Evolutionary conservation across 2,329 filamentous ascomycete genomes (phyloP).

Genomic region (Blastomyces percursus): DNA sequence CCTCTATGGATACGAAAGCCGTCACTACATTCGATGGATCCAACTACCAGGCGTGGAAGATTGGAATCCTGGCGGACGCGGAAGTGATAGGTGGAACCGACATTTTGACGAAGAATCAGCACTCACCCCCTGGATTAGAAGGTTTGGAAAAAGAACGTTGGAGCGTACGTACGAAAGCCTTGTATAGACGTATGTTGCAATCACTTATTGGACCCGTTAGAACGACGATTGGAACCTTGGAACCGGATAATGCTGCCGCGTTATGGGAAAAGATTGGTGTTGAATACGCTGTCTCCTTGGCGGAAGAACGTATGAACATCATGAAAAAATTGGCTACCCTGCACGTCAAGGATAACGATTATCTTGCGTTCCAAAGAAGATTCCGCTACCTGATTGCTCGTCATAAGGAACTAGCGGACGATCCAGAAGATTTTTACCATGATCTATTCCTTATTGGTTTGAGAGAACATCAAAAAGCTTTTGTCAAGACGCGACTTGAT

Average conservation of each 20-base stretch:
- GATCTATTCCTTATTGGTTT: background rate
- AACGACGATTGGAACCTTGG: background rate
- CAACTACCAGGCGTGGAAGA: background rate
- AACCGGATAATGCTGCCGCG: background rate
- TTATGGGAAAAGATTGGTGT: background rate
- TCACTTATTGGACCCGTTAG: background rate
- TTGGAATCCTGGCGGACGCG: no score
- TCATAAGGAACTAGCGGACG: background rate
- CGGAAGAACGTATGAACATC: background rate
- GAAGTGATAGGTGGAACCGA: background rate
- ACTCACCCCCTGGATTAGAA: background rate
- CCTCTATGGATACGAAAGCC: background rate
- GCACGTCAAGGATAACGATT: no score
- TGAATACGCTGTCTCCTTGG: background rate
- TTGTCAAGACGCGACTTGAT: background rate
- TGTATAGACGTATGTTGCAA: background rate
- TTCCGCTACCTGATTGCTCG: background rate
- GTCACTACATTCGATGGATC: background rate
- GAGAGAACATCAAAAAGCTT: background rate
- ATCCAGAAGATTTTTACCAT: background rate
- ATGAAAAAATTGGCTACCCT: background rate
- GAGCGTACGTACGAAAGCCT: background rate
- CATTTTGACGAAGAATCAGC: background rate
- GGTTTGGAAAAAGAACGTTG: background rate
- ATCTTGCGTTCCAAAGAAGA: background rate